These are phyloP conservation scores for Seminavis robusta DNA, from an alignment of 108 stramenopile genomes.

Conservation along the genomic window DNA sequence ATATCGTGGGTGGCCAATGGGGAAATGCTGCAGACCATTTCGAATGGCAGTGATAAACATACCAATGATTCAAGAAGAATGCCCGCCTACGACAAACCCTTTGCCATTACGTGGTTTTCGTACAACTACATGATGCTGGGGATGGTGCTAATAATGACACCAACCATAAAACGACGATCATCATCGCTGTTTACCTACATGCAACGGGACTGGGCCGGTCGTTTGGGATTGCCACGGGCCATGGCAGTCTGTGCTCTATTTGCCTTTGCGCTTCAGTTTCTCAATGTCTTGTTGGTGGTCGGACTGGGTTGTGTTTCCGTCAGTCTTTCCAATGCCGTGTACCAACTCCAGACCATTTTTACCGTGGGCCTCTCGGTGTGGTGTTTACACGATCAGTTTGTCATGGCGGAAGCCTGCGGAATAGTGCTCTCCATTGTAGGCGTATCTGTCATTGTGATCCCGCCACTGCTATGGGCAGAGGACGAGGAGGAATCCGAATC, in stretches of 20 bases:
- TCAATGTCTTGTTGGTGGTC: slow-evolving; percentile 18
- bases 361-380: slow-evolving; percentile 12
- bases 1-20: slow-evolving; percentile 32
- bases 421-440: slow-evolving; percentile 12
- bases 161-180: neutral
- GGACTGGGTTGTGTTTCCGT: slow-evolving; percentile 27
- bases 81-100: slow-evolving; percentile 14
- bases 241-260: slow-evolving; percentile 3
- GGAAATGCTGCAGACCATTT: slow-evolving; percentile 19
- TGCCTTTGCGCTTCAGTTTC: slow-evolving; percentile 1
- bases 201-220: slow-evolving; percentile 10
- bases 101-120: slow-evolving; percentile 25
- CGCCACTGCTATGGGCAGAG: slow-evolving; percentile 4
- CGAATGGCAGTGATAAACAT: slow-evolving; percentile 11
- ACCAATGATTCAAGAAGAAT: no score
- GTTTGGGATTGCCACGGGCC: neutral
- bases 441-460: slow-evolving; percentile 18
- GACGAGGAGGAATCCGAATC: slow-evolving; percentile 1
- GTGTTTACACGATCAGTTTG: slow-evolving; percentile 5
- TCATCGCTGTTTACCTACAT: neutral
- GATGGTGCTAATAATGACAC: neutral
- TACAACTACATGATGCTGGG: slow-evolving; percentile 30
- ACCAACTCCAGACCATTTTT: slow-evolving; percentile 21
- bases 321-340: slow-evolving; percentile 29
- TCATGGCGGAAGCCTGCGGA: slow-evolving; percentile 10